phyloP scores from a whole-genome alignment of 345 rosid genomes.

The Moricandia moricandioides region DNA sequence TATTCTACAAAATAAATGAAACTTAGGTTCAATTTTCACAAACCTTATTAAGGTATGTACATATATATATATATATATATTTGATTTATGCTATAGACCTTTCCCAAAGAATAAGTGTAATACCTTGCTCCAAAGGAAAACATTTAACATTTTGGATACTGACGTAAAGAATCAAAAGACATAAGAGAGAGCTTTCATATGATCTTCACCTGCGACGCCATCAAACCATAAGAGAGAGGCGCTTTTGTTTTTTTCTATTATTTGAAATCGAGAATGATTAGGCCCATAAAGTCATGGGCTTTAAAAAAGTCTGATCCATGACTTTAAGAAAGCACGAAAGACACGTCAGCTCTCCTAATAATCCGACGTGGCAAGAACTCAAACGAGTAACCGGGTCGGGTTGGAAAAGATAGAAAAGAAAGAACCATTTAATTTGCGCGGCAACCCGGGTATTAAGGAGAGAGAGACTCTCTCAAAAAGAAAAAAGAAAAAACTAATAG shows the following conservation, averaged over 20 bases:
- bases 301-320: neutral
- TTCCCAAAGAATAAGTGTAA: neutral
- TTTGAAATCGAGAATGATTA: neutral
- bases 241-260: too few relatives aligned
- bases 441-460: constrained; percentile 49
- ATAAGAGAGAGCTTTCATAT: too few relatives aligned
- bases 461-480: constrained; percentile 18
- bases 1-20: neutral
- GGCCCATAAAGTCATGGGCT: neutral
- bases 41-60: neutral
- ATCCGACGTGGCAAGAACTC: neutral
- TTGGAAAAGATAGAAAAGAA: neutral
- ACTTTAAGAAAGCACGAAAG: neutral
- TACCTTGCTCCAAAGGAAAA: constrained; percentile 19
- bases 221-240: too few relatives aligned
- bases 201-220: too few relatives aligned
- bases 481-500: neutral
- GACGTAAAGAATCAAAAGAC: too few relatives aligned
- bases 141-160: too few relatives aligned
- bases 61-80: neutral
- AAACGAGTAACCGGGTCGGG: neutral
- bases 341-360: neutral
- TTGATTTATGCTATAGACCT: neutral
- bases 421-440: constrained; percentile 38
- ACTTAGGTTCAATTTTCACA: neutral